Base-by-base conservation (phyloP, 352 stramenopile genomes). In the Phytophthora multivora region DNA sequence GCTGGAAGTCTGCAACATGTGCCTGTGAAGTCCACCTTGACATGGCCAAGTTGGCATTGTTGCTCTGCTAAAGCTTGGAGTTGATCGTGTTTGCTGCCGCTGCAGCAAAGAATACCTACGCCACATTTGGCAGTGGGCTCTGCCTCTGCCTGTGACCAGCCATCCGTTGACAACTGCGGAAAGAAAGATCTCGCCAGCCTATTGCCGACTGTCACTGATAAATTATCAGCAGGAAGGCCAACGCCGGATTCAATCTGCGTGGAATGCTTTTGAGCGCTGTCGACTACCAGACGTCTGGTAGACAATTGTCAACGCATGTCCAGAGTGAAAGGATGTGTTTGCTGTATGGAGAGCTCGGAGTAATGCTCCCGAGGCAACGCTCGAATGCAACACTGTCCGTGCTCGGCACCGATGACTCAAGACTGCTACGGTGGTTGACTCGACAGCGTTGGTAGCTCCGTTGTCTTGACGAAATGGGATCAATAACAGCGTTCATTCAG, bases 381-480 rank as follows among this genome's bases (percentile, higher is more conserved):
- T 53, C 28, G 28, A 33, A 33, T 8, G 11, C 28, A 33, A 33
- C 28, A 12, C 28, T 33, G 28, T 13, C 28, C 28, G 28, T 33
- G 10, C 28, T 40, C 26, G 46, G 6, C 30, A 26, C 10, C 28
- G 35, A 48, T 50, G 51, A 42, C 51, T 58, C 36, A 48, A 49
- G 8, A 28, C 49, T 19, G 15, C 26, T 16, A 30, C 8, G n/a
- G 26, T 30, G 35, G 47, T 54, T 35, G 47, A 33, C 31, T 42
- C 30, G 47, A 42, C 47, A 43, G 6, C 35, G 28, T 33, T 30
- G 26, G 26, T n/a, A 39, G 15, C 42, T 28, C 7, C n/a, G 51
- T 57, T 57, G 50, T 57, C 35, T 12, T 35, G 36, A 57, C 50
- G 50, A 48, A 40, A n/a, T n/a, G 47, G 50, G 50, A 15, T 13